phyloP scores from a whole-genome alignment of 2,329 filamentous ascomycete genomes.

The Aspergillus chevalieri region DNA sequence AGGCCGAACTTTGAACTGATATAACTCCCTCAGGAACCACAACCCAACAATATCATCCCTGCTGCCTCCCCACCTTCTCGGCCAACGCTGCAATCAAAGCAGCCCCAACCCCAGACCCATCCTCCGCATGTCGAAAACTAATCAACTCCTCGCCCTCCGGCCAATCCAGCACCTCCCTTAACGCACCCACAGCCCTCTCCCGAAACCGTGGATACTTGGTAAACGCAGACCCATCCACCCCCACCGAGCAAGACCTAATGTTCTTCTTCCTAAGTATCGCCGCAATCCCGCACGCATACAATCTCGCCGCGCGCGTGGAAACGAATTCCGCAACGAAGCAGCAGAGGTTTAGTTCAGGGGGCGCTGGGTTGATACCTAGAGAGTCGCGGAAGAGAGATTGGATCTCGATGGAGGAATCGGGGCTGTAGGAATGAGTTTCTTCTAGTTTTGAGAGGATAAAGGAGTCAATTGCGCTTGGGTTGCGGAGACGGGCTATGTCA shows the following conservation, averaged over 20 bases:
- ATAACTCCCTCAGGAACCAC: too few species aligned
- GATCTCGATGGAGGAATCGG: slow-evolving; percentile 60
- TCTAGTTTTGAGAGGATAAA: slow-evolving; percentile 88
- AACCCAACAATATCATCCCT: neutral
- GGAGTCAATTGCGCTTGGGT: slow-evolving; percentile 77
- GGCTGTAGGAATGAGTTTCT: slow-evolving; percentile 84
- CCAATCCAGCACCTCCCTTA: slow-evolving; percentile 91
- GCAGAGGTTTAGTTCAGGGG: slow-evolving; percentile 76
- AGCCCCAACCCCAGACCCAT: slow-evolving; percentile 84
- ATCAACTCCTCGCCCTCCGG: slow-evolving; percentile 69
- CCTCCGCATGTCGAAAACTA: slow-evolving; percentile 76
- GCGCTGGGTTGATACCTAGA: slow-evolving; percentile 63
- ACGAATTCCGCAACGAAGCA: slow-evolving; percentile 88
- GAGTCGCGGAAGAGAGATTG: slow-evolving; percentile 69
- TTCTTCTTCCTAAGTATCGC: slow-evolving; percentile 93
- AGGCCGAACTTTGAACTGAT: too few species aligned
- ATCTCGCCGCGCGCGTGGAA: slow-evolving; percentile 80
- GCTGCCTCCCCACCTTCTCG: neutral
- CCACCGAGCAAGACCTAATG: slow-evolving; percentile 76
- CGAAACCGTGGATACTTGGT: slow-evolving; percentile 99
- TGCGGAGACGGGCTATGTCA: slow-evolving; percentile 68
- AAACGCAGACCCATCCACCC: slow-evolving; percentile 92
- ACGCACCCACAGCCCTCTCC: slow-evolving; percentile 71
- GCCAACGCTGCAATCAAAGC: slow-evolving; percentile 72
- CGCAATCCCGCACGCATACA: slow-evolving; percentile 91